Base-by-base conservation (phyloP, 1,139 yeast species). In the Taphrina populina region DNA sequence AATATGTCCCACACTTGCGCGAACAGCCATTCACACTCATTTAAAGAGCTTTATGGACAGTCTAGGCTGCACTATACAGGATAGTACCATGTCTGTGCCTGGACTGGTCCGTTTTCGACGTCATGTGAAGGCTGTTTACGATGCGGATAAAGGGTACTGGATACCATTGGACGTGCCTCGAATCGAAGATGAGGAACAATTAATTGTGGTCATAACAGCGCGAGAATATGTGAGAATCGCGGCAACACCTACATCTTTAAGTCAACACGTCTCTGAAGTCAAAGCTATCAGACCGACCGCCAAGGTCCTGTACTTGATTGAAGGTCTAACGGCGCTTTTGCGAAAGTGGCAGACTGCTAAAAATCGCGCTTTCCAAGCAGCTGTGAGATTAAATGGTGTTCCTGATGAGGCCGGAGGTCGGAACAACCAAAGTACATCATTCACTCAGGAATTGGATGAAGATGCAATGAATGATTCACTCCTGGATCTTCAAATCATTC, bases 81-180 rank as follows among this genome's bases (percentile, higher is more conserved):
- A 39, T 8, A 30, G n/a, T 11, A 20, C 26, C 7, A 49, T 49
- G 46, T 58, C 62, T 8, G 29, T 57, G 8, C 51, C 45, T 3
- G 61, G 60, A 34, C 46, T 60, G 44, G 36, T 62, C 26, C 56
- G 46, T 33, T 59, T 62, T 59, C 56, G 61, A 10, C 58, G 64
- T 10, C 59, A 60, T 32, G 58, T 56, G 13, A 35, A 21, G 20
- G 57, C 62, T 11, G 61, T 57, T 36, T 62, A 52, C 52, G 43
- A 57, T 35, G 24, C 30, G n/a, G 62, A 37, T 3, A 53, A 44
- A 17, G 63, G 62, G 2, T 53, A 57, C 30, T 62, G 62, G 52
- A 58, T 61, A 11, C 64, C 63, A 13, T 43, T 61, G 8, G 59
- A 21, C n/a, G 27, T 60, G 6, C 57, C 55, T 17, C 59, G 58